Base-by-base conservation (phyloP, 257 asterid genomes). In the Apocynum venetum region DNA sequence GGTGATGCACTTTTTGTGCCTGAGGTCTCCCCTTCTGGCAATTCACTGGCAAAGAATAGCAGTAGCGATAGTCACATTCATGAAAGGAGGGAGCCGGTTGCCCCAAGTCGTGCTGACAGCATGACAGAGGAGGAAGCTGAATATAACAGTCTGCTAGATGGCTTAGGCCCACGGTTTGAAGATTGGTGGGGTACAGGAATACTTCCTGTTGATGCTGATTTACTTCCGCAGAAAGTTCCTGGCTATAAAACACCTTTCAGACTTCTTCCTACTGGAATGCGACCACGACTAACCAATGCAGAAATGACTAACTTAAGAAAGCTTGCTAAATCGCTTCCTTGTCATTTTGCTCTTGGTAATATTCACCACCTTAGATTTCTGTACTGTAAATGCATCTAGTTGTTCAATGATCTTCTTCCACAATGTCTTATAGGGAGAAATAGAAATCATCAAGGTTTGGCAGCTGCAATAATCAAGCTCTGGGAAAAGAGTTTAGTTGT, bases 111-210 rank as follows among this genome's bases (percentile, higher is more conserved):
- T 72, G 84, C 51, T 72, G 82, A 84, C 79, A 81, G 55, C 80
- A 76, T 87, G 91, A 87, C 97, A 6, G 91, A 80, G 82, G 96
- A 89, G 82, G 98, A 90, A 87, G 85, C 84, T 78, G 97, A 93
- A 80, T 93, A 82, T 86, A 87, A 85, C 82, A 80, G 67, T 71
- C 83, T 91, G 63, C 88, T 95, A 81, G 96, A 90, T 84, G 96
- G 97, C 81, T 88, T 95, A 82, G 99, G 98, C 65, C 98, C 97
- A 78, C 91, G 98, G 57, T 95, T 90, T 79, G 98, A 95, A 79
- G 97, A 95, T 73, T 95, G 99, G 99, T 95, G 99, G 99, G 99
- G 99, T 76, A 95, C 94, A n/a, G 99, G 99, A 69, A 85, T 93
- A 66, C 97, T 91, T 84, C 99, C 99, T 75, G 97, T 95, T 71